A percentile compares a stretch with the other conserved stretches of the same genome.
Conservation (phyloP, 2,329 filamentous ascomycete species). For the Tolypocladium paradoxum region DNA sequence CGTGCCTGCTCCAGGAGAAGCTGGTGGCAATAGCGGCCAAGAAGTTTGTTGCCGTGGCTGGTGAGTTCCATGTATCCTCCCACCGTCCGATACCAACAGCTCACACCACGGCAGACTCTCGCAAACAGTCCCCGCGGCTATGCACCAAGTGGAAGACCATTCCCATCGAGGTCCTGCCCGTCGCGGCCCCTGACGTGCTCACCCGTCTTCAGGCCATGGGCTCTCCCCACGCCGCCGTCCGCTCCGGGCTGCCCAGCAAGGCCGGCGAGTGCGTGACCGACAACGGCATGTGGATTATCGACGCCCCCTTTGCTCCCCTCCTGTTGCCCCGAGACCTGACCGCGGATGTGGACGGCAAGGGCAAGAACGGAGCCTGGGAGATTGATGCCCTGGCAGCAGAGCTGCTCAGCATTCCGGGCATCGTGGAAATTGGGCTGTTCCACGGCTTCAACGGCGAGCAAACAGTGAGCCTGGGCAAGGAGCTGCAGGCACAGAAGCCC, state of each 20-base stretch:
- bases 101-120: slow-evolving; percentile 52
- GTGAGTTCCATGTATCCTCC: slow-evolving; percentile 30
- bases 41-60: slow-evolving; percentile 80
- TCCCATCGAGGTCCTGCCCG: slow-evolving; percentile 86
- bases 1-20: slow-evolving; percentile 98
- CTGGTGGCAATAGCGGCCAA: slow-evolving; percentile 75
- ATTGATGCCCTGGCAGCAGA: slow-evolving; percentile 61
- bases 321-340: slow-evolving; percentile 47
- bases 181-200: slow-evolving; percentile 70
- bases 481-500: slow-evolving; percentile 73
- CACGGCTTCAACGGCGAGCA: slow-evolving; percentile 68
- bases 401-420: slow-evolving; percentile 74
- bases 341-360: slow-evolving; percentile 37
- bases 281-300: slow-evolving; percentile 66
- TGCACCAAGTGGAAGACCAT: slow-evolving; percentile 71
- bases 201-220: slow-evolving; percentile 63
- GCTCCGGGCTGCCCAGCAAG: slow-evolving; percentile 64
- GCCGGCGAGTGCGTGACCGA: slow-evolving; percentile 62
- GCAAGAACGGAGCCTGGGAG: slow-evolving; percentile 59
- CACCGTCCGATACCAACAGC: not conserved
- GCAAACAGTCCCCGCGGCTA: slow-evolving; percentile 73
- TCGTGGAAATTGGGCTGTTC: slow-evolving; percentile 89
- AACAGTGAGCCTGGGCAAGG: slow-evolving; percentile 38
- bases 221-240: slow-evolving; percentile 56
- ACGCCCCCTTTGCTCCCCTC: slow-evolving; percentile 75